Evolutionary conservation across 2,329 filamentous ascomycete species (phyloP), one percentile per base, ranked within the genome.

Genomic region (Scedosporium boydii): DNA sequence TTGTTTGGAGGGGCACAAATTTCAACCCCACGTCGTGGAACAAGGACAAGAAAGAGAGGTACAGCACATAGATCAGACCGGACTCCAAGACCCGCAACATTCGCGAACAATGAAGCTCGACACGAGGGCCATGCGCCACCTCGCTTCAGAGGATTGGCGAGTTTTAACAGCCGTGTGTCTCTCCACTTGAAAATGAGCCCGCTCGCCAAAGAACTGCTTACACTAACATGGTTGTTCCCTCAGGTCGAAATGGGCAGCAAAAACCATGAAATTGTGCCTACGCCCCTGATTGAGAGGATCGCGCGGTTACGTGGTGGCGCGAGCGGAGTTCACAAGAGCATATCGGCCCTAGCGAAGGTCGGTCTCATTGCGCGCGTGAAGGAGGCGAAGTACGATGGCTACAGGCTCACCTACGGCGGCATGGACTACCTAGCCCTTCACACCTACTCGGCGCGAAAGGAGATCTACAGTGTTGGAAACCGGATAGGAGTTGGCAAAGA

Each of bases 401-500:
- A 99, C 77, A 87, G 96, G 61, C 83, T 99, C 62, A 96, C 93
- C 6, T 99, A 99, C 73, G 95, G 95, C 69, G 95, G 95, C 2
- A 86, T 98, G 58, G 95, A 99, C 78, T 99, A 99, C 75, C 87
- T 99, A n/a, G 91, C 95, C 16, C 82, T 99, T 61, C 92, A 98
- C 76, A 87, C 91, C 0, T 88, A 98, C 73, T 88, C 93, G 63
- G 89, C 90, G 69, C 82, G 86, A 66, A 88, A 89, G 68, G 84
- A 83, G 62, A 84, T 98, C 48, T 98, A 96, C 82, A 96, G 90
- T 68, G 91, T 98, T 3, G 95, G 95, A 61, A 95, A 89, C 74
- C 90, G 96, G 70, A 91, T 99, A 67, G 95, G 96, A 58, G 93
- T 98, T 3, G 95, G 95, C 61, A 99, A 99, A 75, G 95, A 99